Evolutionary conservation across 1,139 yeast genomes (phyloP).

Genomic region (Sugiyamaella castrensis): DNA sequence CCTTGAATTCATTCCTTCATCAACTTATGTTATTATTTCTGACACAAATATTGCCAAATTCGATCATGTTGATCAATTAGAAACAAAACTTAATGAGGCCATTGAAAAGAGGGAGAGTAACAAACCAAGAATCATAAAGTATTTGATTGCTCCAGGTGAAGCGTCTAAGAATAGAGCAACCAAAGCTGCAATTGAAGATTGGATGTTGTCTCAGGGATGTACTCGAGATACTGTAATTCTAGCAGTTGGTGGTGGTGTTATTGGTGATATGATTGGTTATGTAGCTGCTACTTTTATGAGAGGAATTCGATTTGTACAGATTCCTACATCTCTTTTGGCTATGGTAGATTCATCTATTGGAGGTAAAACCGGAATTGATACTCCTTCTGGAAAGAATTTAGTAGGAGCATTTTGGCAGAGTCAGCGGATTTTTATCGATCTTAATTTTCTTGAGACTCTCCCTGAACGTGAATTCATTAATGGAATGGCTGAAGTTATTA

Average conservation of each 20-base stretch:
- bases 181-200: slow-evolving; percentile 93
- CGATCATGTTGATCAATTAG: slow-evolving; percentile 51
- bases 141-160: slow-evolving; percentile 89
- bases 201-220: slow-evolving; percentile 77
- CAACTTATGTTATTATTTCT: slow-evolving; percentile 88
- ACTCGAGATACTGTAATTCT: slow-evolving; percentile 93
- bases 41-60: slow-evolving; percentile 77
- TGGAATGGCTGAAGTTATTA: slow-evolving; percentile 98
- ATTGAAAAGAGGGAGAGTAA: slow-evolving; percentile 39
- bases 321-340: slow-evolving; percentile 89
- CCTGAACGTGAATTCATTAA: slow-evolving; percentile 94
- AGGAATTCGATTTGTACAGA: slow-evolving; percentile 90
- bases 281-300: slow-evolving; percentile 99
- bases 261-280: slow-evolving; percentile 98
- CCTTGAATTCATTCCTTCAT: slow-evolving; percentile 61
- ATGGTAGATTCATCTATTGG: slow-evolving; percentile 99
- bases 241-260: slow-evolving; percentile 98
- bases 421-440: slow-evolving; percentile 79
- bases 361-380: slow-evolving; percentile 97
- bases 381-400: slow-evolving; percentile 95
- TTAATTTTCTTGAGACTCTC: slow-evolving; percentile 79
- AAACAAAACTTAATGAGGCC: slow-evolving; percentile 35
- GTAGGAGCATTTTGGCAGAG: slow-evolving; percentile 99
- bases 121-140: slow-evolving; percentile 62
- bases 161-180: slow-evolving; percentile 83